phyloP scores from a whole-genome alignment of 2,329 filamentous ascomycete species.

The Didymella sp. region DNA sequence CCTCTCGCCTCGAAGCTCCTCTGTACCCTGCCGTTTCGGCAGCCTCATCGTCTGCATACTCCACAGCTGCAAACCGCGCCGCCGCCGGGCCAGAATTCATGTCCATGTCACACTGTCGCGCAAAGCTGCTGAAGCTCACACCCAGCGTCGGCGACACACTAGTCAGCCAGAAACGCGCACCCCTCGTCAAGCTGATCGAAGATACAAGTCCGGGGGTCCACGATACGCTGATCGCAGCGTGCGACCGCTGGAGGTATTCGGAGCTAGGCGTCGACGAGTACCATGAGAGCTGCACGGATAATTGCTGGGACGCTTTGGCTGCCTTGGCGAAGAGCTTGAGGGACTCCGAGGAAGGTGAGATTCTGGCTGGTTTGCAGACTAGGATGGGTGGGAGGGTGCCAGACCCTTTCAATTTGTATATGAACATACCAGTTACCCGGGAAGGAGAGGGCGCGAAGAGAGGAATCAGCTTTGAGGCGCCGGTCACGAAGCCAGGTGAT shows the following conservation, averaged over 20 bases:
- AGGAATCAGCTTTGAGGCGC: conserved; percentile 50
- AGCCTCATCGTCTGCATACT: conserved; percentile 32
- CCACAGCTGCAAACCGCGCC: conserved; percentile 33
- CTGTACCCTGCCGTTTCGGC: conserved; percentile 40
- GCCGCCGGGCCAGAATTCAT: conserved; percentile 44
- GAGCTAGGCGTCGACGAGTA: conserved; percentile 43
- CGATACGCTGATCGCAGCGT: conserved; percentile 47
- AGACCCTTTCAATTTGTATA: conserved; percentile 51
- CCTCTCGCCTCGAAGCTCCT: conserved; percentile 36
- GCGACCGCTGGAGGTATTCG: conserved; percentile 46
- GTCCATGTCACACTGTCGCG: conserved; percentile 48
- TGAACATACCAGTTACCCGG: conserved; percentile 54
- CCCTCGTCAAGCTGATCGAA: conserved; percentile 44
- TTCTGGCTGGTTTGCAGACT: conserved; percentile 29
- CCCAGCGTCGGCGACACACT: conserved; percentile 41
- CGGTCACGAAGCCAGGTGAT: conserved; percentile 52
- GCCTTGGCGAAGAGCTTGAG: conserved; percentile 21
- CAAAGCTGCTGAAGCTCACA: conserved; percentile 37
- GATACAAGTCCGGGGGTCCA: conserved; percentile 46
- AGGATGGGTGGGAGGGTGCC: conserved; percentile 39
- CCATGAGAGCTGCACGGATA: conserved; percentile 49
- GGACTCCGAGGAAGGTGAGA: conserved; percentile 24
- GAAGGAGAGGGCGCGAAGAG: conserved; percentile 47
- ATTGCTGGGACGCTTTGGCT: conserved; percentile 44
- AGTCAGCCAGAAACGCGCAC: conserved; percentile 44